Evolutionary conservation across 345 rosid genomes (phyloP).

Genomic region (Melaleuca alternifolia): DNA sequence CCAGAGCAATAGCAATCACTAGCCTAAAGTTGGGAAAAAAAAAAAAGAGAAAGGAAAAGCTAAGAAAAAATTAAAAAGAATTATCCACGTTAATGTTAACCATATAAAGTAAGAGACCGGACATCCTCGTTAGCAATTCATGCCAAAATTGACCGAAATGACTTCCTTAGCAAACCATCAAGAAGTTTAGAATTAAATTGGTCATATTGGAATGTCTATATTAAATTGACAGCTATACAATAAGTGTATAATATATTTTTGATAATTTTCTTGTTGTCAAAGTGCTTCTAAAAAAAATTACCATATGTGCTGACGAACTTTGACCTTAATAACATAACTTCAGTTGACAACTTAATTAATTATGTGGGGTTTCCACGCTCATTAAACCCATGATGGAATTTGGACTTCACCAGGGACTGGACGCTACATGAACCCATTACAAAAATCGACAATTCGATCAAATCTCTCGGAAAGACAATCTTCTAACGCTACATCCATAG

Average conservation of each 20-base stretch:
- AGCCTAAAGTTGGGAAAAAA: not conserved
- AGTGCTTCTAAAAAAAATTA: not conserved
- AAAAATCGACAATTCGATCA: no score
- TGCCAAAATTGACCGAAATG: fast-evolving
- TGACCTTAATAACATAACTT: no score
- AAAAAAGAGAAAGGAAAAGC: fast-evolving
- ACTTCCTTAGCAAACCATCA: fast-evolving
- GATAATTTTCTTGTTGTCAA: fast-evolving
- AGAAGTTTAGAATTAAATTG: fast-evolving
- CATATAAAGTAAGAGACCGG: fast-evolving
- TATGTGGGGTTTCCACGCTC: no score
- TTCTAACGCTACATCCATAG: no score
- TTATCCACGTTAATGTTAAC: fast-evolving
- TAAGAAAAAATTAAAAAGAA: not conserved
- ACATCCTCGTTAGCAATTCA: fast-evolving
- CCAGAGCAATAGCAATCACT: no score
- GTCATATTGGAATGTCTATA: fast-evolving
- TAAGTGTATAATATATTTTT: fast-evolving
- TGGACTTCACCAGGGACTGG: no score
- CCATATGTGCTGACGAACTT: no score
- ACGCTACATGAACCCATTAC: no score
- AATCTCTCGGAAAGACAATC: no score
- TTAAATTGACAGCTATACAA: fast-evolving
- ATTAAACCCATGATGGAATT: no score
- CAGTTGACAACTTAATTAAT: no score